Percentiles rank a stretch among this genome's conserved stretches.
Conservation (phyloP, 176 grass and related monocot genomes). For the Typha latifolia region DNA sequence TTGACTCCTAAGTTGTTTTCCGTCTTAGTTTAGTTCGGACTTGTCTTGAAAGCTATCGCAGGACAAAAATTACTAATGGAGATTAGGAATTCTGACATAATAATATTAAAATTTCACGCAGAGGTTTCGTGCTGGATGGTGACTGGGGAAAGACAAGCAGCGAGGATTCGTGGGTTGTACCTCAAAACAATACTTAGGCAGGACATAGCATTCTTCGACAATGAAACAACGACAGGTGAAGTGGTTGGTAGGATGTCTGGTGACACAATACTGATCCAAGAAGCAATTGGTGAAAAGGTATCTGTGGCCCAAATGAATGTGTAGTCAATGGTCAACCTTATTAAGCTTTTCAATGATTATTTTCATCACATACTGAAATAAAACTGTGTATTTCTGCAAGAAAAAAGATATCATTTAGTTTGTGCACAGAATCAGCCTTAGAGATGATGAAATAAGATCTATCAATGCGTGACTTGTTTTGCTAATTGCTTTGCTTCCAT, state of each 20-base stretch:
- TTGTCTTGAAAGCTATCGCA: conserved; percentile 1
- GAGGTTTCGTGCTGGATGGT: conserved; percentile 77
- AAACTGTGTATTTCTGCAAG: no score
- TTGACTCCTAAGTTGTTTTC: not conserved
- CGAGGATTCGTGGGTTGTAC: conserved; percentile 57
- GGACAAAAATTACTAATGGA: not conserved
- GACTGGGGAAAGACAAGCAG: conserved; percentile 62
- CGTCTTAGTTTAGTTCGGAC: not conserved
- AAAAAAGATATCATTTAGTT: no score
- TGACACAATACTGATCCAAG: conserved; percentile 72
- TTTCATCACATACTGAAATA: no score
- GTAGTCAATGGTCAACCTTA: not conserved
- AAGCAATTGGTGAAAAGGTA: conserved; percentile 73
- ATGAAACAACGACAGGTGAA: conserved; percentile 62
- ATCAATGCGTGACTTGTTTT: not conserved
- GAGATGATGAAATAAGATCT: not conserved
- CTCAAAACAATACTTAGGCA: conserved; percentile 64
- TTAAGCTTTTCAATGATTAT: not conserved
- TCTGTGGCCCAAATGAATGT: not conserved
- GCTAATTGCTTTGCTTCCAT: not conserved
- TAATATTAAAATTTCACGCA: conserved; percentile 11
- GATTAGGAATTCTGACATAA: not conserved
- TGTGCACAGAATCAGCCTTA: not conserved
- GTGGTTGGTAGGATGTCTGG: conserved; percentile 67
- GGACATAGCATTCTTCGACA: conserved; percentile 63